Evolutionary conservation across 768 basidiomycete genomes (phyloP).

Genomic region (Agrocybe pediades): DNA sequence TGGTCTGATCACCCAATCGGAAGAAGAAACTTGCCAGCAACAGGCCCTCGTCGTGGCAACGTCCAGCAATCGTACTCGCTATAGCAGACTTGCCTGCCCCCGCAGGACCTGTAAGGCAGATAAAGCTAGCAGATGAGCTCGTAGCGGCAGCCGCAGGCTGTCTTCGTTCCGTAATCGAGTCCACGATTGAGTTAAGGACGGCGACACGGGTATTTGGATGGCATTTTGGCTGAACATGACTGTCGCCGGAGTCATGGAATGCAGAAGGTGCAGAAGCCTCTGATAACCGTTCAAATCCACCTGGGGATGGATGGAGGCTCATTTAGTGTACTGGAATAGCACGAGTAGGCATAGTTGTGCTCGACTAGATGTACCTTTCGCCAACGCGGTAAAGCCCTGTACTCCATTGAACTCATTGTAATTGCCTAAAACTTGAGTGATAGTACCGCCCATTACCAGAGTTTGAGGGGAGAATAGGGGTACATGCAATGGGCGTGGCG

Average conservation of each 20-base stretch:
- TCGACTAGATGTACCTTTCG: too few species aligned
- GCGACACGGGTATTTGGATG: slow-evolving; percentile 15
- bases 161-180: slow-evolving; percentile 9
- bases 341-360: background rate
- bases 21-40: slow-evolving; percentile 18
- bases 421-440: background rate
- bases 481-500: background rate
- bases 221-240: slow-evolving; percentile 13
- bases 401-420: background rate
- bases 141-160: background rate
- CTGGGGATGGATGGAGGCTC: background rate
- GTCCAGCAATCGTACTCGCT: slow-evolving; percentile 13
- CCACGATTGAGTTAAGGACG: slow-evolving; percentile 3
- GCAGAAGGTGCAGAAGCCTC: background rate
- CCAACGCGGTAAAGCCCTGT: background rate
- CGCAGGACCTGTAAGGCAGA: slow-evolving; percentile 19
- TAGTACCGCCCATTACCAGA: background rate
- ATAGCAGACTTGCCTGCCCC: slow-evolving; percentile 23
- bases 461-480: background rate
- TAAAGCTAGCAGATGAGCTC: background rate
- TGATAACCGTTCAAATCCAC: background rate
- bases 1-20: background rate
- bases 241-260: slow-evolving; percentile 8
- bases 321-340: background rate
- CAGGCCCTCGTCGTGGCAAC: background rate